Evolutionary conservation across 768 basidiomycete species (phyloP).

Genomic region (Lentinus tigrinus): DNA sequence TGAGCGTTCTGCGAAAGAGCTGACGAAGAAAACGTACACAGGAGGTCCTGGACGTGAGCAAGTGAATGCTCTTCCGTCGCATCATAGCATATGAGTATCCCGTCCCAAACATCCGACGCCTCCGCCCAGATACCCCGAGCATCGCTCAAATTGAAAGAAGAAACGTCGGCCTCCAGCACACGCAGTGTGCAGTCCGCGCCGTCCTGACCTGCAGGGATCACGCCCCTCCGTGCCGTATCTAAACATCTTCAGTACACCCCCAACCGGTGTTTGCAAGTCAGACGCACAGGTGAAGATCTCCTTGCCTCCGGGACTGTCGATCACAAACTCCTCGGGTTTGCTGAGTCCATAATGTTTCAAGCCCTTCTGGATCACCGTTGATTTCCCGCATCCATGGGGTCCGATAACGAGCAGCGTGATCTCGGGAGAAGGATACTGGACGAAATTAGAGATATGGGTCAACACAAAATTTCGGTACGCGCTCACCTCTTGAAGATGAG

Average conservation of each 20-base stretch:
- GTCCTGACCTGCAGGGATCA: constrained; percentile 19
- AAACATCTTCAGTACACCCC: constrained; percentile 31
- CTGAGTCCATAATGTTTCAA: constrained; percentile 58
- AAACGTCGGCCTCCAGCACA: constrained; percentile 32
- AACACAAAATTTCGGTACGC: not conserved
- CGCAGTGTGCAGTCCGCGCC: constrained; percentile 20
- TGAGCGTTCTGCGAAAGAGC: constrained; percentile 8
- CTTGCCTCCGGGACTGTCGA: constrained; percentile 16
- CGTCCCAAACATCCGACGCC: constrained; percentile 42
- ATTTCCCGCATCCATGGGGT: constrained; percentile 78
- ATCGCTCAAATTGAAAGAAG: constrained; percentile 31
- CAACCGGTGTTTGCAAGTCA: constrained; percentile 29
- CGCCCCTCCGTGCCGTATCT: constrained; percentile 44
- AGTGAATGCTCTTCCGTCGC: constrained; percentile 63
- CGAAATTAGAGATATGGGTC: not conserved
- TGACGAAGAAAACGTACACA: constrained; percentile 54
- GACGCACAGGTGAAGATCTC: constrained; percentile 27
- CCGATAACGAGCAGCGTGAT: constrained; percentile 81
- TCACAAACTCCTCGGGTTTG: constrained; percentile 24
- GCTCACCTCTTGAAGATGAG: constrained; percentile 27
- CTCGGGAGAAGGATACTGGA: constrained; percentile 19
- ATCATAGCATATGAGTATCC: constrained; percentile 86
- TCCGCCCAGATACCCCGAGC: constrained; percentile 11
- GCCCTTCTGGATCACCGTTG: constrained; percentile 75
- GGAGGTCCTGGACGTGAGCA: constrained; percentile 59